Conservation (phyloP, 2,329 filamentous ascomycete genomes). For the Paramyrothecium sp. region DNA sequence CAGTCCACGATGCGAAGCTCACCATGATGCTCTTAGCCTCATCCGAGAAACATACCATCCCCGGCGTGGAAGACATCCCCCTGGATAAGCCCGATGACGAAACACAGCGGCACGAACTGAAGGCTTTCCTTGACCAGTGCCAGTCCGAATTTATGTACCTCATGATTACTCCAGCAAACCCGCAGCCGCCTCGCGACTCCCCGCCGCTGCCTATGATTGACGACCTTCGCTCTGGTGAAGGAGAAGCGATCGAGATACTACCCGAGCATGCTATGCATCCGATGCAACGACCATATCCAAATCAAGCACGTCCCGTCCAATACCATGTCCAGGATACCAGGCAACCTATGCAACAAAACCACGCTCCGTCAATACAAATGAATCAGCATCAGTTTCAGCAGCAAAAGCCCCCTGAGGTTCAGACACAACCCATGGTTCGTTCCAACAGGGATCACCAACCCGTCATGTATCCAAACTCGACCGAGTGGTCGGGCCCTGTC, state of each 20-base stretch:
- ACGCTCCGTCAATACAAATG: conserved; percentile 37
- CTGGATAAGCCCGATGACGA: conserved; percentile 50
- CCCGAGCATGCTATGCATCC: conserved; percentile 35
- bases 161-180: conserved; percentile 67
- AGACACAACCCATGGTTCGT: conserved; percentile 51
- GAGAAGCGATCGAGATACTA: conserved; percentile 45
- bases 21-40: conserved; percentile 30
- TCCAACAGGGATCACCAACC: conserved; percentile 49
- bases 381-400: conserved; percentile 28
- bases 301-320: conserved; percentile 42
- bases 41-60: conserved; percentile 37
- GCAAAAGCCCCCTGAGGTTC: conserved; percentile 36
- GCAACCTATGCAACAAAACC: conserved; percentile 38
- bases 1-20: conserved; percentile 6
- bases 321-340: conserved; percentile 54
- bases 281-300: conserved; percentile 37
- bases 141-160: conserved; percentile 66
- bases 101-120: conserved; percentile 50
- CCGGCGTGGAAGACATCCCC: conserved; percentile 46
- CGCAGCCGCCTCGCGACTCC: conserved; percentile 62
- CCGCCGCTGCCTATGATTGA: conserved; percentile 58
- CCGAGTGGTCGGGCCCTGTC: conserved; percentile 31
- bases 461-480: conserved; percentile 33
- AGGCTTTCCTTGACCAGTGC: conserved; percentile 62
- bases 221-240: conserved; percentile 48